These are phyloP conservation scores for Phytopythium boreale DNA, from an alignment of 352 stramenopile species.

Conservation along the genomic window DNA sequence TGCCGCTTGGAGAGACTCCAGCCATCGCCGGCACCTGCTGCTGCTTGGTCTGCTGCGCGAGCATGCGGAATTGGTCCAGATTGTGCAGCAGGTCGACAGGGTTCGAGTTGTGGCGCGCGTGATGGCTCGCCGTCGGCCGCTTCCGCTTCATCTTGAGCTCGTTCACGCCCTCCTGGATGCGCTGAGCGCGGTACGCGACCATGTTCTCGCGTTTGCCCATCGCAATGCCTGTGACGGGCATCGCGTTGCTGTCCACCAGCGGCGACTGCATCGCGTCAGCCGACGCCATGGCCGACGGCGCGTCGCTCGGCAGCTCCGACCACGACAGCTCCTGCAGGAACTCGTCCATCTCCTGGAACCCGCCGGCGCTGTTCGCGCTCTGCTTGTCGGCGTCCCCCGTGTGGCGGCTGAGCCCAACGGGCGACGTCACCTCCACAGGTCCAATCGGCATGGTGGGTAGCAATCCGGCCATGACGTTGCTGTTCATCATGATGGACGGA, in stretches of 20 bases:
- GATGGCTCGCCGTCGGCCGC: slow-evolving; percentile 37
- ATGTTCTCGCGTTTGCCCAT: slow-evolving; percentile 13
- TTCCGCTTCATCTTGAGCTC: slow-evolving; percentile 84
- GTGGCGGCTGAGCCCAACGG: slow-evolving; percentile 17
- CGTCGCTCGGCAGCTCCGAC: slow-evolving; percentile 29
- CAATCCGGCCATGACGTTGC: neutral
- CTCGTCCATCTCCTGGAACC: slow-evolving; percentile 55
- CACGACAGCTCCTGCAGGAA: slow-evolving; percentile 45
- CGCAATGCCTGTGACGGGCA: slow-evolving; percentile 1
- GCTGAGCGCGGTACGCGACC: slow-evolving; percentile 53
- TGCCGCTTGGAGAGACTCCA: slow-evolving; percentile 3
- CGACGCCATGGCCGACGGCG: slow-evolving; percentile 6
- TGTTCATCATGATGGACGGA: slow-evolving; percentile 18
- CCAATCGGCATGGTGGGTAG: slow-evolving; percentile 21
- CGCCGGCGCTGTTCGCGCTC: neutral
- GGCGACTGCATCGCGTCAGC: slow-evolving; percentile 11
- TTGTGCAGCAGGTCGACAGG: slow-evolving; percentile 77
- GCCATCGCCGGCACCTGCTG: slow-evolving; percentile 24
- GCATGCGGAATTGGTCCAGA: slow-evolving; percentile 63
- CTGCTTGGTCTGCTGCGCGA: slow-evolving; percentile 61
- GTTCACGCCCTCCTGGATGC: slow-evolving; percentile 62
- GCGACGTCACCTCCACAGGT: slow-evolving; percentile 25
- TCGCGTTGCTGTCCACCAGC: slow-evolving; percentile 1
- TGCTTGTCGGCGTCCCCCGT: slow-evolving; percentile 7
- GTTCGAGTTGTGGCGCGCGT: slow-evolving; percentile 70